Evolutionary conservation across 768 basidiomycete species (phyloP).

Genomic region (Rhodotorula taiwanensis): DNA sequence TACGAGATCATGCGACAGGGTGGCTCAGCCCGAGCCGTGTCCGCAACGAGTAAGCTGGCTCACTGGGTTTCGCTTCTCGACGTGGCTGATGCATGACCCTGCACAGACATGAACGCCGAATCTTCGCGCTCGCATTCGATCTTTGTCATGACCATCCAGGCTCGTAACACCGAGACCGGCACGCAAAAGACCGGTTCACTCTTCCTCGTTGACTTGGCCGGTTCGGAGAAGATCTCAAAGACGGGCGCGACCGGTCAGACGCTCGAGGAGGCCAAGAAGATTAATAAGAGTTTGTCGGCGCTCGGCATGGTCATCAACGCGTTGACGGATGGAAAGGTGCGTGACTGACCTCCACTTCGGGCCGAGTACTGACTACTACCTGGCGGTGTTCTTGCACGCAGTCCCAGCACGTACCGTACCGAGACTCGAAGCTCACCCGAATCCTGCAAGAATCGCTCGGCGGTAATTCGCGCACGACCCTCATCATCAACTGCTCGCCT

Average conservation of each 20-base stretch:
- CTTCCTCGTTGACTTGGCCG: constrained; percentile 95
- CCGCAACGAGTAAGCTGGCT: constrained; percentile 72
- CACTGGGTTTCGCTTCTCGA: background rate
- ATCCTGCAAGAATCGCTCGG: constrained; percentile 97
- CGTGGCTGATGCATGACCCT: background rate
- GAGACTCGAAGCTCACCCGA: constrained; percentile 97
- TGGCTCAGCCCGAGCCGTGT: constrained; percentile 79
- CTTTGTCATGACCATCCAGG: constrained; percentile 94
- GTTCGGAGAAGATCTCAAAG: constrained; percentile 98
- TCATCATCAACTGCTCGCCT: constrained; percentile 99
- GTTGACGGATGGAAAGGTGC: constrained; percentile 86
- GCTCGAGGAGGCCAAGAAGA: constrained; percentile 98
- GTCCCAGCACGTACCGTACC: constrained; percentile 95
- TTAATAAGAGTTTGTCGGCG: constrained; percentile 95
- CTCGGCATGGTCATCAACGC: constrained; percentile 99
- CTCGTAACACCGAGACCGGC: constrained; percentile 91
- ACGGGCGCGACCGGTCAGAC: constrained; percentile 99
- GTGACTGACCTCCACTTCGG: constrained; percentile 26
- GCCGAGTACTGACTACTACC: background rate
- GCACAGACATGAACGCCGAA: constrained; percentile 96
- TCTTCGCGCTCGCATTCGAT: constrained; percentile 98
- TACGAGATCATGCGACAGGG: constrained; percentile 99
- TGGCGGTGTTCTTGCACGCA: constrained; percentile 42
- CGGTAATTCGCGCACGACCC: constrained; percentile 87
- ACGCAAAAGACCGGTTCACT: constrained; percentile 93